Evolutionary conservation across 352 stramenopile species (phyloP).

Genomic region (Thraustotheca clavata): DNA sequence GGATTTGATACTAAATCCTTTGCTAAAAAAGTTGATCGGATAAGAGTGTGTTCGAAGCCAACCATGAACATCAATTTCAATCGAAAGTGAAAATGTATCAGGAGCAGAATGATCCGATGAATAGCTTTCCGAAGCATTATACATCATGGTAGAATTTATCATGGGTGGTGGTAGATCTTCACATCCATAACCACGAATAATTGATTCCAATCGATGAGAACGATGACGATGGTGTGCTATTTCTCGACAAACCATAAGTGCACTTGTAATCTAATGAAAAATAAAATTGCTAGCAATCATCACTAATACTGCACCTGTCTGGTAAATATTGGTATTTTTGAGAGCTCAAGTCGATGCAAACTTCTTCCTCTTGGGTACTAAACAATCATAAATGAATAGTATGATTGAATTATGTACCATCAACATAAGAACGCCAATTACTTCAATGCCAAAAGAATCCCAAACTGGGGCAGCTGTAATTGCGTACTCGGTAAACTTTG

Average conservation of each 20-base stretch:
- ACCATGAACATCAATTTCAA: constrained; percentile 11
- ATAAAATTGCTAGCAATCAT: constrained; percentile 15
- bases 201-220: neutral
- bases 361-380: too few relatives aligned
- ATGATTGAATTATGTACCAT: constrained; percentile 27
- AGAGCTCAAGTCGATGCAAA: constrained; percentile 12
- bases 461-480: constrained; percentile 64
- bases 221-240: constrained; percentile 22
- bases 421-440: constrained; percentile 59
- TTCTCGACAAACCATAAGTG: constrained; percentile 60
- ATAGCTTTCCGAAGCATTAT: too few relatives aligned
- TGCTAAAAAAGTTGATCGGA: constrained; percentile 20
- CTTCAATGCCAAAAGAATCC: constrained; percentile 46
- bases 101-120: neutral
- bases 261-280: constrained; percentile 56
- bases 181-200: neutral
- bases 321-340: constrained; percentile 22
- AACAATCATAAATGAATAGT: neutral
- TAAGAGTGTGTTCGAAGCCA: constrained; percentile 4
- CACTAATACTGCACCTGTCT: neutral
- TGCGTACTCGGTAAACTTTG: constrained; percentile 49
- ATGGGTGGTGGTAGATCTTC: neutral
- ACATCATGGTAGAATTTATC: too few relatives aligned
- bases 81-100: constrained; percentile 3
- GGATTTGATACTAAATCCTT: neutral